These are phyloP conservation scores for Mycothermus thermophilus DNA, from an alignment of 495 filamentous ascomycete species.

Conservation along the genomic window DNA sequence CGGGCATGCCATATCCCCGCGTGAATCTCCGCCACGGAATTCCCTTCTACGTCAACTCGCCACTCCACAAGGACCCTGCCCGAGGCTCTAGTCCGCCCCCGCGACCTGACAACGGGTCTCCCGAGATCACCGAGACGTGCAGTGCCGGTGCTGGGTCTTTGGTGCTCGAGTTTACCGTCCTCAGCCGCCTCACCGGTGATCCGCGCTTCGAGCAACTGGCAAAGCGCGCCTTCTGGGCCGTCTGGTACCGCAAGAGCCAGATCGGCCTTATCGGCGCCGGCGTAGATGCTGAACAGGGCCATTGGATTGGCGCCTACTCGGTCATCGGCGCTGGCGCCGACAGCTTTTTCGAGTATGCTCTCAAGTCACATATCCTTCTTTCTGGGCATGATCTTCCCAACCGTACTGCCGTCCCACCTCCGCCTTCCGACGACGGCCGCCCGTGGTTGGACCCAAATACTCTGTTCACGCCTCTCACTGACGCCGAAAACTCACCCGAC, in stretches of 20 bases:
- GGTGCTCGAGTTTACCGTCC: conserved; percentile 78
- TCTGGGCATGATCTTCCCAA: conserved; percentile 52
- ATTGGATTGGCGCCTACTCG: conserved; percentile 76
- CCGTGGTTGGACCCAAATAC: conserved; percentile 41
- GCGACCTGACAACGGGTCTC: conserved; percentile 22
- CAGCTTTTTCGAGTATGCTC: conserved; percentile 95
- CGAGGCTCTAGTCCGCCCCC: background rate
- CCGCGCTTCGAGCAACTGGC: conserved; percentile 72
- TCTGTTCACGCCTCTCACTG: conserved; percentile 43
- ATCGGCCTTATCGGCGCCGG: conserved; percentile 84
- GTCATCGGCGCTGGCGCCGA: conserved; percentile 93
- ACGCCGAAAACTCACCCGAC: conserved; percentile 55
- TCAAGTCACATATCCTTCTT: conserved; percentile 83
- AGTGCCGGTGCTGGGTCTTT: conserved; percentile 91
- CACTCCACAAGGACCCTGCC: conserved; percentile 37
- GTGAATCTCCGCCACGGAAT: conserved; percentile 89
- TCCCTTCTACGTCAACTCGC: conserved; percentile 76
- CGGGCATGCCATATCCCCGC: conserved; percentile 84
- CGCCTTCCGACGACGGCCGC: conserved; percentile 6
- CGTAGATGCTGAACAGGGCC: conserved; percentile 80
- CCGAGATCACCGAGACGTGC: conserved; percentile 88
- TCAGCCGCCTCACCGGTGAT: conserved; percentile 83
- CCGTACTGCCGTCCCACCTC: conserved; percentile 21
- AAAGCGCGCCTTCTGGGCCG: conserved; percentile 87
- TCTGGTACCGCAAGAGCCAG: conserved; percentile 75